phyloP scores from a whole-genome alignment of 768 basidiomycete species.

The Hericium rajendrae region DNA sequence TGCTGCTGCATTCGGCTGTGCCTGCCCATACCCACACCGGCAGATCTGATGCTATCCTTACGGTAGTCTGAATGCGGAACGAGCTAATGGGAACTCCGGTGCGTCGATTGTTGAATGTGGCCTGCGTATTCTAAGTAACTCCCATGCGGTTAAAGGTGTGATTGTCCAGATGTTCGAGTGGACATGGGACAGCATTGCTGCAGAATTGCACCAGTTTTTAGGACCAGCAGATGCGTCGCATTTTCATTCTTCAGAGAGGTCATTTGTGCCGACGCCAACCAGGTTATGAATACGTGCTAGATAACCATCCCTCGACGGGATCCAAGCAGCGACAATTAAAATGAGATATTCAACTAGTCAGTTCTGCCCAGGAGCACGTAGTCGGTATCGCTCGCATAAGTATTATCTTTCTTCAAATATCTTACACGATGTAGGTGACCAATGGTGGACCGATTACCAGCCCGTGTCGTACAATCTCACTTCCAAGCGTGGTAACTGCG shows the following conservation, averaged over 20 bases:
- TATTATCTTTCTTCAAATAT: not conserved
- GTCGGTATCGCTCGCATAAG: not conserved
- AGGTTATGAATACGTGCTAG: slow-evolving; percentile 1
- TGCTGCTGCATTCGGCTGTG: too few relatives aligned
- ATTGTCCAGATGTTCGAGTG: slow-evolving; percentile 19
- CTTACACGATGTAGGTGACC: slow-evolving; percentile 5
- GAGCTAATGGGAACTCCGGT: too few relatives aligned
- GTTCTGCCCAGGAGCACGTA: slow-evolving; percentile 3
- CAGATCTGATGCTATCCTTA: too few relatives aligned
- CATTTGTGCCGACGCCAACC: not conserved
- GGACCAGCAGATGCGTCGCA: slow-evolving; percentile 16
- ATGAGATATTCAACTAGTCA: not conserved
- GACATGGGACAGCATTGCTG: slow-evolving; percentile 18
- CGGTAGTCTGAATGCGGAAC: too few relatives aligned
- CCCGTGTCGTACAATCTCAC: slow-evolving; percentile 56
- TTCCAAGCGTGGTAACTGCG: slow-evolving; percentile 54
- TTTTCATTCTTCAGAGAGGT: not conserved
- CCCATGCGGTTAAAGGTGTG: not conserved
- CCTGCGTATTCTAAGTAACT: too few relatives aligned
- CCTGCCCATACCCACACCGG: too few relatives aligned
- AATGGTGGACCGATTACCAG: slow-evolving; percentile 75
- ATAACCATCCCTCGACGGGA: not conserved
- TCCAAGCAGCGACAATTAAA: not conserved
- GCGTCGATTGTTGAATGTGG: too few relatives aligned
- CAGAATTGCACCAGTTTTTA: slow-evolving; percentile 20